Percentiles rank a stretch among this genome's conserved stretches.
Conservation (phyloP, 2,329 filamentous ascomycete genomes). For the Aspergillus proliferans region DNA sequence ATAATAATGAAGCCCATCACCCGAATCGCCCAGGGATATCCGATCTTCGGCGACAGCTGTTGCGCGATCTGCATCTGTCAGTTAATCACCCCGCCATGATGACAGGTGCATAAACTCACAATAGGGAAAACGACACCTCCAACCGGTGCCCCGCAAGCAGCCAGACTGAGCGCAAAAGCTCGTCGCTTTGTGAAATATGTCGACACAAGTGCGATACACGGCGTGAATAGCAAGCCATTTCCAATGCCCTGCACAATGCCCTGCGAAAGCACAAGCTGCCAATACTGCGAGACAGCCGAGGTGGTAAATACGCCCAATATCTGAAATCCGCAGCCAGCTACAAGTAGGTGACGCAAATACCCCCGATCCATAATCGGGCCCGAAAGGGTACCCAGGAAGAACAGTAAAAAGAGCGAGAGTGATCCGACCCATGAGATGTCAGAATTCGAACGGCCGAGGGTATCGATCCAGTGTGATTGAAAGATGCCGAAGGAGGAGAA, state of each 20-base stretch:
- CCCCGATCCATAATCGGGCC: slow-evolving; percentile 39
- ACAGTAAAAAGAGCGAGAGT: slow-evolving; percentile 42
- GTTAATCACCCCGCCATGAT: too few species aligned
- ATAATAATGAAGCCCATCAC: slow-evolving; percentile 44
- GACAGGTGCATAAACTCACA: too few species aligned
- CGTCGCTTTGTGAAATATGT: slow-evolving; percentile 38
- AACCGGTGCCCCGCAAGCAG: slow-evolving; percentile 31
- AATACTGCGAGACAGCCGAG: slow-evolving; percentile 40
- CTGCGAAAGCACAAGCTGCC: slow-evolving; percentile 46
- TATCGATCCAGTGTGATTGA: slow-evolving; percentile 38
- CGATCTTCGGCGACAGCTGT: slow-evolving; percentile 34
- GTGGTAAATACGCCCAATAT: slow-evolving; percentile 43
- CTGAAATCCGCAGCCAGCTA: slow-evolving; percentile 24
- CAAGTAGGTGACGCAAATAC: slow-evolving; percentile 27
- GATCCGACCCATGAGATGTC: slow-evolving; percentile 44
- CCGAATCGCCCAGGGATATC: slow-evolving; percentile 44
- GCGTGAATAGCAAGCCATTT: slow-evolving; percentile 37
- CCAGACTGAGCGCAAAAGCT: slow-evolving; percentile 32
- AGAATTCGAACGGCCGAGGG: slow-evolving; percentile 26
- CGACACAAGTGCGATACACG: slow-evolving; percentile 30
- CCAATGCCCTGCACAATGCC: slow-evolving; percentile 39
- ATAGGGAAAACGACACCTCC: slow-evolving; percentile 41
- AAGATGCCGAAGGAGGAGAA: slow-evolving; percentile 38
- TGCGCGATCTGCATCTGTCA: slow-evolving; percentile 26
- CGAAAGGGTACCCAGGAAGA: slow-evolving; percentile 39